Base-by-base conservation (phyloP, 371 early-diverging fungal species). In the Rhizopus microsporus region DNA sequence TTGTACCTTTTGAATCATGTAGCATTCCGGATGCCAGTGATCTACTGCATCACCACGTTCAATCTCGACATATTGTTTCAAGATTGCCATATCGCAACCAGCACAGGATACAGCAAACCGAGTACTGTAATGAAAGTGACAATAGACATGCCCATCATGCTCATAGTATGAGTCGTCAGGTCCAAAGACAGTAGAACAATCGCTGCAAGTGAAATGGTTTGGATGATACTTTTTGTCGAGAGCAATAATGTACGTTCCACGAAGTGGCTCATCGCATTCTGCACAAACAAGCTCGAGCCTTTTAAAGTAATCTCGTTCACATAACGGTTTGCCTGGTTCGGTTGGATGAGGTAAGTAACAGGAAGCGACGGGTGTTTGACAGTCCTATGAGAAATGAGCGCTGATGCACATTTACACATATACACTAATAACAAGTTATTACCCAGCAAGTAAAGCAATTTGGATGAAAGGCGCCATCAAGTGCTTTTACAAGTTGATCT, bases 21-120 rank as follows among this genome's bases (percentile, higher is more conserved):
- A 97, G 71, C 98, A 97, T 68, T 95, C 95, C 10, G 96, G 96
- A 74, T 97, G 98, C 98, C 98, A 97, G 57, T 92, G 90, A 51
- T 88, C 88, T 23, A 90, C 86, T 51, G 77, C 67, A 29, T 87
- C 83, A 63, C 89, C 89, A 48, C 82, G 80, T 62, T 84, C 88
- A 57, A 93, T 92, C 67, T 97, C 95, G 33, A 97, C 88, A 74
- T 93, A 97, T 55, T 92, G 92, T 71, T 93, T 92, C 57, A 97
- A 76, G 38, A 97, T 95, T 17, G 94, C 91, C 62, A 90, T 92
- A 54, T 89, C 81, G 68, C 98, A 97, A 13, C 98, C 96, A 8
- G 93, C 89, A 70, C 98, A 97, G 62, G 87, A 88, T 47, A 88
- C 85, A 35, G 97, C 94, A 62, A 89, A 93, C 35, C 87, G 76